Evolutionary conservation across 176 grass and related monocot species (phyloP).

Genomic region (Saccharum spontaneum): DNA sequence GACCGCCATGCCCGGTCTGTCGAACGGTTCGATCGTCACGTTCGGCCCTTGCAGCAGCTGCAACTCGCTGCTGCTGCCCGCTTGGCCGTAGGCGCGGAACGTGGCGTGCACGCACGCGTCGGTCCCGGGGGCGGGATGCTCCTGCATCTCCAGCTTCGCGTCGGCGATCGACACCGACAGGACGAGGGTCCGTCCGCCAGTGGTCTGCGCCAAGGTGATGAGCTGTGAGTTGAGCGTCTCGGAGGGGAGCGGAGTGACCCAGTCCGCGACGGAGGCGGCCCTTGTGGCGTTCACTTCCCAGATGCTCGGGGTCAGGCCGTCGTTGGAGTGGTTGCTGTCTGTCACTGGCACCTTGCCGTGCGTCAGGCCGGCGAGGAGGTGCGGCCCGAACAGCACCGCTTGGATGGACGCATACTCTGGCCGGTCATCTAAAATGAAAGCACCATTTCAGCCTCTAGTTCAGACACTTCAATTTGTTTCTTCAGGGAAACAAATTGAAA

Average conservation of each 20-base stretch:
- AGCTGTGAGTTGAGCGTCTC: conserved; percentile 56
- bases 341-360: conserved; percentile 48
- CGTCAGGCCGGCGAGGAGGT: conserved; percentile 79
- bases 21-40: conserved; percentile 68
- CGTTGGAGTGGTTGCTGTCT: conserved; percentile 42
- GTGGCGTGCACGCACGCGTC: conserved; percentile 64
- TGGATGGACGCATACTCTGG: conserved; percentile 63
- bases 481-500: neutral
- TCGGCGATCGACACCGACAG: conserved; percentile 63
- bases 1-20: conserved; percentile 66
- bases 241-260: conserved; percentile 55
- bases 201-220: conserved; percentile 51
- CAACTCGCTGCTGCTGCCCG: neutral
- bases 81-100: conserved; percentile 41
- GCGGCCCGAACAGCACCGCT: conserved; percentile 71
- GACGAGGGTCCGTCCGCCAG: conserved; percentile 28
- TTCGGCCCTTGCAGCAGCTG: neutral
- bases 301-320: conserved; percentile 54
- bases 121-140: conserved; percentile 39
- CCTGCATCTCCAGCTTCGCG: conserved; percentile 52
- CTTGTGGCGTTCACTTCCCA: conserved; percentile 60
- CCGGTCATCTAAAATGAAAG: conserved; percentile 58
- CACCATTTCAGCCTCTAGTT: neutral
- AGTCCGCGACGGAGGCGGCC: conserved; percentile 41
- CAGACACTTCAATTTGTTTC: neutral